Conservation (phyloP, 257 asterid genomes). For the Echites panduratus region DNA sequence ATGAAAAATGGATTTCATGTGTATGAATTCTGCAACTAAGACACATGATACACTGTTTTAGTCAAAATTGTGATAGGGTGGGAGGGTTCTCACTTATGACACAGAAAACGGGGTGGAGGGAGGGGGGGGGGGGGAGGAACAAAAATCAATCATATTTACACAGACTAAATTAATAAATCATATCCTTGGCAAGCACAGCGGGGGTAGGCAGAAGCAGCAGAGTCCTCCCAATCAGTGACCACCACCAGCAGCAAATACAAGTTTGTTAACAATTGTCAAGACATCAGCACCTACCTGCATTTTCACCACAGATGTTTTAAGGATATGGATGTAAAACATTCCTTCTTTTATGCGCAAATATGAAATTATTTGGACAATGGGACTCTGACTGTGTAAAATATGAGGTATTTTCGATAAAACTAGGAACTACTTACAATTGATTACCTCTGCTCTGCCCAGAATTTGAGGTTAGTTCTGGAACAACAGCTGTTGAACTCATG, state of each 20-base stretch:
- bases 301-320: conserved; percentile 11
- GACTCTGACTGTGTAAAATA: neutral
- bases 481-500: conserved; percentile 36
- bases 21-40: neutral
- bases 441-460: conserved; percentile 68
- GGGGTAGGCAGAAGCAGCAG: conserved; percentile 14
- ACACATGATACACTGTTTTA: neutral
- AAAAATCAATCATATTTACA: conserved; percentile 19
- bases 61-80: conserved; percentile 15
- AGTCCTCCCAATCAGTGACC: conserved; percentile 2
- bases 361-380: neutral
- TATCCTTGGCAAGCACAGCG: conserved; percentile 16
- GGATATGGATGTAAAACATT: neutral
- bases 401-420: neutral
- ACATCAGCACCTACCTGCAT: conserved; percentile 68
- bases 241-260: conserved; percentile 12
- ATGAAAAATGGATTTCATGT: neutral
- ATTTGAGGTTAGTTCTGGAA: conserved; percentile 26
- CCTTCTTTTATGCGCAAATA: neutral
- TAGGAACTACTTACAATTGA: conserved; percentile 8
- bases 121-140: neutral
- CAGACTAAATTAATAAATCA: neutral
- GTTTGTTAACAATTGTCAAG: conserved; percentile 12
- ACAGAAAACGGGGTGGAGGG: neutral
- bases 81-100: neutral